Evolutionary conservation across 2,329 filamentous ascomycete genomes (phyloP), one percentile per base, ranked within the genome.

Genomic region (Fusarium pseudograminearum): DNA sequence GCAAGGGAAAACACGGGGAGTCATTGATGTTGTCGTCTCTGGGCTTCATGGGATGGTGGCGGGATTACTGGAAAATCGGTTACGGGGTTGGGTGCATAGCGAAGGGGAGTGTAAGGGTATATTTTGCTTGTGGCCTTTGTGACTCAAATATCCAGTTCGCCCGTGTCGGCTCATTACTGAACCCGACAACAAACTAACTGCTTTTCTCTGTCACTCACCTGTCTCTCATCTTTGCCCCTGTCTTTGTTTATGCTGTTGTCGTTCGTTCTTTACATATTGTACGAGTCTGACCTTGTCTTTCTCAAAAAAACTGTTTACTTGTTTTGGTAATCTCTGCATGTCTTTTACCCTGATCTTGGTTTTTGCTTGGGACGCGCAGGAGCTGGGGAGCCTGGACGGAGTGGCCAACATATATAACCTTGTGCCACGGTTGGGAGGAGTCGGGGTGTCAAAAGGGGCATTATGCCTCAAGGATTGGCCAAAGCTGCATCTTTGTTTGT

Each of bases 41-140:
- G 47, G 62, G 58, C 63, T 65, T 68, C 45, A 68, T 46, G 67
- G 73, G 69, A 71, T 65, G 73, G 59, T 67, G 75, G 77, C 71
- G 72, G 76, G 77, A 74, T 79, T 81, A 80, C 81, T 81, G 83
- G 80, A 81, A 78, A 78, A 75, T 75, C 77, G 77, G 76, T 78
- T 77, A 72, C 69, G 77, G 73, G 74, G 74, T 74, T 74, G 76
- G 79, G 77, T 81, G 80, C 80, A 82, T 82, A 82, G 80, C 80
- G 80, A 80, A 78, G 78, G 78, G 79, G 78, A 79, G 80, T 79
- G 79, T 80, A 78, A 75, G 76, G 79, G 74, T 78, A 77, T 78
- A 77, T 76, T 75, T 52, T 52, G 48, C 48, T 78, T 79, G 78
- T 79, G 78, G 77, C 76, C 77, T 76, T 79, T 78, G 69, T 78